Percentiles rank a stretch among this genome's conserved stretches.
Conservation (phyloP, 1,139 yeast genomes). For the Geotrichum europaeum region DNA sequence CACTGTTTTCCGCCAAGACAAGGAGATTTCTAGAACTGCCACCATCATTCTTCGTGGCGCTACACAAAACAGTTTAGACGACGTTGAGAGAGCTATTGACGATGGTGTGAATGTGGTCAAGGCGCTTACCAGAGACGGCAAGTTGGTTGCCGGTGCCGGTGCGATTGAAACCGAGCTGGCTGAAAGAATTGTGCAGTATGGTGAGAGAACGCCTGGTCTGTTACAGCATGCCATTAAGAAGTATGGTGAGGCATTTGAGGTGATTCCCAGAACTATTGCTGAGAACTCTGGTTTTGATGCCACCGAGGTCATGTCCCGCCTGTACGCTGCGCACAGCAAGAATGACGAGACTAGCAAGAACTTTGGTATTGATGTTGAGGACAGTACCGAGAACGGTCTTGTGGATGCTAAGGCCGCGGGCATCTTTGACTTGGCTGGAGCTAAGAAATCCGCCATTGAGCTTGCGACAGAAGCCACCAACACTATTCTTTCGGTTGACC, state of each 20-base stretch:
- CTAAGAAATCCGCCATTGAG: slow-evolving; percentile 81
- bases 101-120: slow-evolving; percentile 93
- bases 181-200: slow-evolving; percentile 69
- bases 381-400: slow-evolving; percentile 53
- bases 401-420: slow-evolving; percentile 64
- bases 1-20: slow-evolving; percentile 82
- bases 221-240: slow-evolving; percentile 90
- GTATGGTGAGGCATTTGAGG: slow-evolving; percentile 92
- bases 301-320: slow-evolving; percentile 76
- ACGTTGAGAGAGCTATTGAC: slow-evolving; percentile 93
- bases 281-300: slow-evolving; percentile 94
- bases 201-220: slow-evolving; percentile 91
- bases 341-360: slow-evolving; percentile 31
- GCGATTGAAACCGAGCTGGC: slow-evolving; percentile 91
- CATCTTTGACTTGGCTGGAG: slow-evolving; percentile 71
- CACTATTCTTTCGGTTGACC: slow-evolving; percentile 85
- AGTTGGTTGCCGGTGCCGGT: slow-evolving; percentile 94
- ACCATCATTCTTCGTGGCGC: slow-evolving; percentile 95
- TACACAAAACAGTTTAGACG: slow-evolving; percentile 90
- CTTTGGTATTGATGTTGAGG: slow-evolving; percentile 71
- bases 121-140: slow-evolving; percentile 72
- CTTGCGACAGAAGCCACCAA: slow-evolving; percentile 95
- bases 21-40: slow-evolving; percentile 55
- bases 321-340: slow-evolving; percentile 72
- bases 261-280: slow-evolving; percentile 84